A percentile compares a stretch with the other conserved stretches of the same genome.
phyloP scores from a whole-genome alignment of 305 asterid genomes.

The Lippia alba region DNA sequence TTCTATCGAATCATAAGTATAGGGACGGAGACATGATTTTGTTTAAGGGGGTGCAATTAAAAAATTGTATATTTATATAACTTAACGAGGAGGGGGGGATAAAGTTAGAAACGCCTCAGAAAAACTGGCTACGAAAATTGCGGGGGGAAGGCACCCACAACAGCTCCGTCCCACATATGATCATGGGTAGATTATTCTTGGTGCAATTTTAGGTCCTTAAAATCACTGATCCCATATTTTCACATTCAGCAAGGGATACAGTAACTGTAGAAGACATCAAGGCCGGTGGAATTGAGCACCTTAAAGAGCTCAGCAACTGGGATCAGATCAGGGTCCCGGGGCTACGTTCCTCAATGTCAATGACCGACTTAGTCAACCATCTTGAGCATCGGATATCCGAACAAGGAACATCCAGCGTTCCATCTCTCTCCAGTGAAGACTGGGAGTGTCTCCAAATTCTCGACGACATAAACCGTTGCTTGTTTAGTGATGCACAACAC shows the following conservation, averaged over 20 bases:
- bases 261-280: slow-evolving; percentile 53
- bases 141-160: too few species aligned
- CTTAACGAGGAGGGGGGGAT: too few species aligned
- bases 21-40: too few species aligned
- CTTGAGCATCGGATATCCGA: slow-evolving; percentile 79
- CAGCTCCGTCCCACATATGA: too few species aligned
- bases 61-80: too few species aligned
- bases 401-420: slow-evolving; percentile 58
- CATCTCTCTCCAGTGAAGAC: slow-evolving; percentile 75
- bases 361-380: slow-evolving; percentile 86
- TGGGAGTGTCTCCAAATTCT: slow-evolving; percentile 69
- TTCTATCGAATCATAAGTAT: not conserved
- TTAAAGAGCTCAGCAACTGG: slow-evolving; percentile 69
- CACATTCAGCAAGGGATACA: slow-evolving; percentile 51
- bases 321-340: slow-evolving; percentile 85
- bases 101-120: too few species aligned
- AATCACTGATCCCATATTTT: slow-evolving; percentile 4
- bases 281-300: slow-evolving; percentile 53
- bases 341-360: slow-evolving; percentile 78
- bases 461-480: slow-evolving; percentile 67
- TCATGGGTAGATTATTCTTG: too few species aligned
- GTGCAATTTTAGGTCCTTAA: not conserved
- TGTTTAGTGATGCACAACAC: slow-evolving; percentile 66
- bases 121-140: too few species aligned
- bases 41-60: too few species aligned